Base-by-base conservation (phyloP, 768 basidiomycete genomes). In the Rhizopogon sp. region DNA sequence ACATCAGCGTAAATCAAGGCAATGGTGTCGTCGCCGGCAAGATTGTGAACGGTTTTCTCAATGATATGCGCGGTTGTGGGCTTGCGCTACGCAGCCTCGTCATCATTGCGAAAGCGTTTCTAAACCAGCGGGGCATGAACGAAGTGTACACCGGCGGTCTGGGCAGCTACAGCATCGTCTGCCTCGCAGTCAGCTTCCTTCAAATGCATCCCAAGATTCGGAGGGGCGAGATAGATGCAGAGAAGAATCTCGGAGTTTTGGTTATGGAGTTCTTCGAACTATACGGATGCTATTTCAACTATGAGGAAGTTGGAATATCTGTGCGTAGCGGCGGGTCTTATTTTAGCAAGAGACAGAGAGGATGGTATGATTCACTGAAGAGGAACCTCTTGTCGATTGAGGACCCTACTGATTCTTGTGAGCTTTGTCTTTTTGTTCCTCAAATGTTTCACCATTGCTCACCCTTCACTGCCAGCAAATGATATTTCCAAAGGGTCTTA, bases 161-260 rank as follows among this genome's bases (percentile, higher is more conserved):
- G 37, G 95, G 96, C 20, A 93, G 90, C 65, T 98, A 98, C 67
- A 86, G 88, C 61, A 92, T 97, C 56, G 93, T 98, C 53, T 97
- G 92, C 68, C 70, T 99, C 54, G 93, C 88, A 10, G 83, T 98
- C 60, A 92, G 85, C 69, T 99, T 99, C 68, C 75, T 99, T 46
- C 97, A 98, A 79, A 91, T 97, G 80, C 97, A 99, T 63, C 97
- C 97, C 2, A 96, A 95, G 69, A 84, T 98, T 56, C 85, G 95
- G 40, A 71, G 83, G 53, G 90, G 85, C 0, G 91, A 95, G 70
- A 91, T 99, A 29, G 85, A 95, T 61, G 83, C 93, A 0, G 83
- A 85, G 60, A 77, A 81, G 62, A 98, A 98, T 64, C 77, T 98
- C 9, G 97, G 97, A 2, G 90, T 95, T n/a, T 74, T 99, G 53